Evolutionary conservation across 495 filamentous ascomycete genomes (phyloP).

Genomic region (Neurospora sp.): DNA sequence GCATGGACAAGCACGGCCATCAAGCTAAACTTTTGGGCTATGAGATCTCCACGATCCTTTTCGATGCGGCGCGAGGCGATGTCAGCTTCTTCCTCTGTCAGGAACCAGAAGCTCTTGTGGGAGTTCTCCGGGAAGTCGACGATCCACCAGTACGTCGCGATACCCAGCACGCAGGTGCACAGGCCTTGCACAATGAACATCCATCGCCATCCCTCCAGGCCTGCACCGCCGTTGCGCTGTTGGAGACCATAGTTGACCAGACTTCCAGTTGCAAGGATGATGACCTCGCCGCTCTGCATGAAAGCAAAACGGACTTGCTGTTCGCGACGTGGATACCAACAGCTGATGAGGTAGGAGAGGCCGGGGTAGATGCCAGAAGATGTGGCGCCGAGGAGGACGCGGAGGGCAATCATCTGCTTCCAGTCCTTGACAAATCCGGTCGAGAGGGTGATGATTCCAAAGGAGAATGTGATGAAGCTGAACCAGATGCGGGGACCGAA

Average conservation of each 20-base stretch:
- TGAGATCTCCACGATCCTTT: slow-evolving; percentile 55
- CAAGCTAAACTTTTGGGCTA: slow-evolving; percentile 52
- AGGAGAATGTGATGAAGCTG: slow-evolving; percentile 52
- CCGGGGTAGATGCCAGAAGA: slow-evolving; percentile 67
- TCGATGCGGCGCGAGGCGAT: slow-evolving; percentile 50
- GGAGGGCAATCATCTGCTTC: slow-evolving; percentile 63
- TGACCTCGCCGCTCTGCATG: slow-evolving; percentile 58
- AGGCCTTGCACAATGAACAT: slow-evolving; percentile 63
- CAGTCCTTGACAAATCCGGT: slow-evolving; percentile 62
- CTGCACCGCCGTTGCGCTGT: slow-evolving; percentile 47
- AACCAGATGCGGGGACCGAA: slow-evolving; percentile 65
- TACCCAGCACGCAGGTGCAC: slow-evolving; percentile 54
- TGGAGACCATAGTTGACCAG: slow-evolving; percentile 68
- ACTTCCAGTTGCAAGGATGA: slow-evolving; percentile 57
- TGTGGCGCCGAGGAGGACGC: slow-evolving; percentile 59
- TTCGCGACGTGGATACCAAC: slow-evolving; percentile 63
- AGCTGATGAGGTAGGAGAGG: slow-evolving; percentile 58
- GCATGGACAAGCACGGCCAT: slow-evolving; percentile 49
- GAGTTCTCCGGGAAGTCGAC: slow-evolving; percentile 69
- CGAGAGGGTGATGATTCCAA: slow-evolving; percentile 63
- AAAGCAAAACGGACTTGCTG: slow-evolving; percentile 70
- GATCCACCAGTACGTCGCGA: slow-evolving; percentile 70
- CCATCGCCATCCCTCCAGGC: slow-evolving; percentile 64
- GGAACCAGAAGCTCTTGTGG: slow-evolving; percentile 50
- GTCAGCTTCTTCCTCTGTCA: slow-evolving; percentile 47